Base-by-base conservation (phyloP, 1,139 yeast genomes). In the Yamadazyma siamensis region DNA sequence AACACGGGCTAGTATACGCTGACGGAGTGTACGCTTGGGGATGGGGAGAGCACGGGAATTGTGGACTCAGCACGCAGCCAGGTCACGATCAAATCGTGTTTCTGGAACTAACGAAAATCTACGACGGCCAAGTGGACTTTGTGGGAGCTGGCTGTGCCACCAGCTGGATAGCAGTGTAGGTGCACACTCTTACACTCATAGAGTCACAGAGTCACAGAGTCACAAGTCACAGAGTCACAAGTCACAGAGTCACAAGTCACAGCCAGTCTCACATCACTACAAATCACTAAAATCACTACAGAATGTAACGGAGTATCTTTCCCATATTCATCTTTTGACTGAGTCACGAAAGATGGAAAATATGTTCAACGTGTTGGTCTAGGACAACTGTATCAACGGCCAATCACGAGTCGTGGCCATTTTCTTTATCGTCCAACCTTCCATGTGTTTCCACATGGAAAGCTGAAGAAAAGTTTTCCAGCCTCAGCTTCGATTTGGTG, bases 31-130 rank as follows among this genome's bases (percentile, higher is more conserved):
- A 50, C 33, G 73, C 89, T 3, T 91, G 97, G 97, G 98, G 98
- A 0, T 91, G 98, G 98, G 96, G 96, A 15, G 98, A 91, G 51
- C 98, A 91, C 52, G 97, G 98, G 1, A 91, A 91, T 50, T 89
- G 97, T 57, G 97, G 97, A 0, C 41, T 39, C 1, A 55, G 46
- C 21, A 25, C 27, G 3, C 27, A 48, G 11, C 41, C 40, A 9
- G 39, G 33, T 12, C 46, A 40, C 2, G 54, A 47, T 5, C 50
- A 50, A 4, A 71, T 64, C 3, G 59, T 66, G 0, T 73, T 66
- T 36, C 54, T 55, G 35, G 50, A 57, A 27, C 41, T 71, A 21
- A 74, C 70, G 36, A 33, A 30, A 13, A 28, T 76, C n/a, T 69
- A 67, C 44, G 29, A 41, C 4, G 51, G 42, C 2, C 15, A 20